Evolutionary conservation across 805 yeast species (phyloP).

Genomic region (Scheffersomyces amazonensis): DNA sequence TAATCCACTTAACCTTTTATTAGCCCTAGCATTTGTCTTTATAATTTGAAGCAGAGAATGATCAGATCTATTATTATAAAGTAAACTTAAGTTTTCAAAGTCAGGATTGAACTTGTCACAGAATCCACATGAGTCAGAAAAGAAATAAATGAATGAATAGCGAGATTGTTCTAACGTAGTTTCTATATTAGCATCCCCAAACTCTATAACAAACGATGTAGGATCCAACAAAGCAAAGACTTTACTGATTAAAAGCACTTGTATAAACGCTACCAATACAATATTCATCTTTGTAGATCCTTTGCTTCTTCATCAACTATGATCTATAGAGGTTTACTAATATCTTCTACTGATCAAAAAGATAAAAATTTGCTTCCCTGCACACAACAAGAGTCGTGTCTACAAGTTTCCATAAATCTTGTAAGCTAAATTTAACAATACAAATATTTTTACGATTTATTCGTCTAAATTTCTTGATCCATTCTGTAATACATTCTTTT

Average conservation of each 20-base stretch:
- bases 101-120: constrained; percentile 31
- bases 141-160: constrained; percentile 46
- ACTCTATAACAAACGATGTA: constrained; percentile 6
- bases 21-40: constrained; percentile 25
- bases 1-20: constrained; percentile 30
- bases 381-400: too few relatives aligned
- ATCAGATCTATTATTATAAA: constrained; percentile 39
- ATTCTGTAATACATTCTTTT: too few relatives aligned
- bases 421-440: too few relatives aligned
- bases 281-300: too few relatives aligned
- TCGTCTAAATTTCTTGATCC: too few relatives aligned
- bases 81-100: constrained; percentile 36
- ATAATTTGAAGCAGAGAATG: constrained; percentile 31
- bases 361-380: constrained; percentile 2
- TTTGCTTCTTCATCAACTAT: too few relatives aligned
- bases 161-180: constrained; percentile 16
- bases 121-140: constrained; percentile 34
- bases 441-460: too few relatives aligned
- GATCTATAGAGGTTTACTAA: too few relatives aligned
- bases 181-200: constrained; percentile 11
- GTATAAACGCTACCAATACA: too few relatives aligned
- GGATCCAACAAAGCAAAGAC: too few relatives aligned
- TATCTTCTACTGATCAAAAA: constrained; percentile 5
- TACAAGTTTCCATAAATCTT: too few relatives aligned
- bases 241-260: too few relatives aligned